Evolutionary conservation across 768 basidiomycete species (phyloP), one percentile per base, ranked within the genome.

Genomic region (Suillus tomentosus): DNA sequence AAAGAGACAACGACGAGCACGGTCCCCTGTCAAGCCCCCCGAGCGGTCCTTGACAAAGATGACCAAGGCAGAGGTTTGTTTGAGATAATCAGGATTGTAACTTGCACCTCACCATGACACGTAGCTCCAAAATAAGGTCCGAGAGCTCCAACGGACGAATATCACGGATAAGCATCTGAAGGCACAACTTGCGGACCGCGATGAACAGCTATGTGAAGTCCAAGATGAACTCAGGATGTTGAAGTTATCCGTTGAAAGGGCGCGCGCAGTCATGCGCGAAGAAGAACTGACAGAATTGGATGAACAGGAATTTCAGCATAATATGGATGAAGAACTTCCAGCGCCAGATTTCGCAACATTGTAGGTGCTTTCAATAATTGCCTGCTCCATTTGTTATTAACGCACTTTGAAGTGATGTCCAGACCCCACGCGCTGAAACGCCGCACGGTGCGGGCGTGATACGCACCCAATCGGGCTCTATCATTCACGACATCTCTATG

Each of bases 381-480:
- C 19, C 15, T 17, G 3, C 13, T 56, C 31, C 9, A 8, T 39
- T 40, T 17, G 17, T 57, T 14, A 50, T 14, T 27, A 8, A 34
- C 8, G 2, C 31, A 54, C 22, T 57, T 24, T 11, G 17, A 57
- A 57, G 56, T 27, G 39, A 57, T 40, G 37, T 57, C 5, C 39
- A 57, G 37, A 57, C 39, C 15, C 56, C 56, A 40, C 39, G 24
- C 22, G 39, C 56, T 40, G 57, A 39, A 42, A 42, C 24, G 17
- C 57, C 57, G 6, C 40, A 19, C 37, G 17, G 31, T 64, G 47
- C 39, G 58, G 65, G 68, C 40, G 61, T 78, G 42, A 74, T 71
- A 34, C 75, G 81, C 43, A 83, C 84, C 8, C 77, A 78, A 62
- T 83, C 83, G 11, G 84, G 84, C 3, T 82, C 85, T 3, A 67